Percentiles rank a stretch among this genome's conserved stretches.
These are phyloP conservation scores for Zymoseptoria tritici DNA, from an alignment of 2,329 filamentous ascomycete genomes.

Conservation along the genomic window DNA sequence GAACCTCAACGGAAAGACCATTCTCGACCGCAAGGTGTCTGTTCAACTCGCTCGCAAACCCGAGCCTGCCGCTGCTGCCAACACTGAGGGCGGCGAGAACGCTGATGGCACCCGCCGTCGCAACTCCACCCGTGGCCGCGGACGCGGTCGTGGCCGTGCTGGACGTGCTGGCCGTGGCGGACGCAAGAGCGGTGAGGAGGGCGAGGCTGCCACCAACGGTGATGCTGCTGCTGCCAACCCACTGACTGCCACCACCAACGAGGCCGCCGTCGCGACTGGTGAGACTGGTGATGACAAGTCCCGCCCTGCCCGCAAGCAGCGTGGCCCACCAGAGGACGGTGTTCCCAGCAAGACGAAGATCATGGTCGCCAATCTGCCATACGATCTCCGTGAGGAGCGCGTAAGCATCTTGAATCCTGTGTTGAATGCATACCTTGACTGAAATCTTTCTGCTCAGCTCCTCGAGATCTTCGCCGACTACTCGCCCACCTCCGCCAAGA, in stretches of 20 bases:
- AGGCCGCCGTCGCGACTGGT: slow-evolving; percentile 48
- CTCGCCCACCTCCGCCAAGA: slow-evolving; percentile 91
- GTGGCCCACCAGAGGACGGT: slow-evolving; percentile 92
- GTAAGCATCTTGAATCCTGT: slow-evolving; percentile 42
- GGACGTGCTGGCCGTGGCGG: slow-evolving; percentile 56
- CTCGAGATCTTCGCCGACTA: slow-evolving; percentile 95
- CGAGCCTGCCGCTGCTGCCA: slow-evolving; percentile 71
- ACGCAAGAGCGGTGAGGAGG: slow-evolving; percentile 49
- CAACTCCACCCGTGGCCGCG: slow-evolving; percentile 48
- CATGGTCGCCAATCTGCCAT: slow-evolving; percentile 99
- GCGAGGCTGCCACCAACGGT: slow-evolving; percentile 41
- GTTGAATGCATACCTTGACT: slow-evolving; percentile 11
- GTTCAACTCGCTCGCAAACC: slow-evolving; percentile 98
- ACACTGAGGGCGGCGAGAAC: slow-evolving; percentile 65
- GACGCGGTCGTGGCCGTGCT: slow-evolving; percentile 54
- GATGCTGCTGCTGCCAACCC: slow-evolving; percentile 45
- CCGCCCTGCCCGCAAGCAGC: slow-evolving; percentile 62
- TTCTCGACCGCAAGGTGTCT: slow-evolving; percentile 97
- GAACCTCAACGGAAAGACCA: slow-evolving; percentile 94
- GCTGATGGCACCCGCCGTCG: slow-evolving; percentile 55
- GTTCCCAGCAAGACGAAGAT: slow-evolving; percentile 99
- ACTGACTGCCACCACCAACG: slow-evolving; percentile 46
- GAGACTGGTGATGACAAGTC: slow-evolving; percentile 40
- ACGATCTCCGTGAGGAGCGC: slow-evolving; percentile 96
- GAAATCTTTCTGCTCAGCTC: slow-evolving; percentile 52